Evolutionary conservation across 495 filamentous ascomycete species (phyloP).

Genomic region (Rhypophila decipiens): DNA sequence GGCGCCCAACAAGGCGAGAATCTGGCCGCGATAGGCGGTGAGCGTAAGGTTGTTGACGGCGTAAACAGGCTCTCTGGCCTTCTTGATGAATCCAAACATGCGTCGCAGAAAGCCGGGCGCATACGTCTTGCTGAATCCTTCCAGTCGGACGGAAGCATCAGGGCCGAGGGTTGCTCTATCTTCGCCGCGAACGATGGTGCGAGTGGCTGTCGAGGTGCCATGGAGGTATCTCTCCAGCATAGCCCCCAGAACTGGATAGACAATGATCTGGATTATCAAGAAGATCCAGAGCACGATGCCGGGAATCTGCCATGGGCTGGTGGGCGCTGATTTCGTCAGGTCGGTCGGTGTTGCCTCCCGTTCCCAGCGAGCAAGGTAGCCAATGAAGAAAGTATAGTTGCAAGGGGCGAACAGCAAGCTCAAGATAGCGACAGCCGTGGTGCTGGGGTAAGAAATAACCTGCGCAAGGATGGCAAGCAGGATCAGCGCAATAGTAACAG

Average conservation of each 20-base stretch:
- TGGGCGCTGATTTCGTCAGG: constrained; percentile 49
- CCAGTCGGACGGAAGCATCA: constrained; percentile 55
- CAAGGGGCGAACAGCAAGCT: constrained; percentile 69
- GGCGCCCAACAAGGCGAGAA: constrained; percentile 73
- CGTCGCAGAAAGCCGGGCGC: constrained; percentile 55
- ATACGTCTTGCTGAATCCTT: constrained; percentile 69
- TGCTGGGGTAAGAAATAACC: constrained; percentile 48
- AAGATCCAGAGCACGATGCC: constrained; percentile 65
- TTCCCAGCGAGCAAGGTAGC: constrained; percentile 64
- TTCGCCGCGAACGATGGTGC: constrained; percentile 41
- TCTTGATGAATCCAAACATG: constrained; percentile 48
- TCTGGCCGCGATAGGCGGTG: constrained; percentile 63
- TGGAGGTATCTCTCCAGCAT: constrained; percentile 67
- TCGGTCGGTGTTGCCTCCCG: constrained; percentile 46
- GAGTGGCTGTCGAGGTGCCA: constrained; percentile 60
- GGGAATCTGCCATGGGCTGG: constrained; percentile 55
- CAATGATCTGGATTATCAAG: constrained; percentile 63
- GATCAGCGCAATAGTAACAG: constrained; percentile 56
- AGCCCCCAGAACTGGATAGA: constrained; percentile 64
- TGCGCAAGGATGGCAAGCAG: constrained; percentile 65
- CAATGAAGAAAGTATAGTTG: constrained; percentile 69
- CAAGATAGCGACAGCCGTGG: constrained; percentile 54
- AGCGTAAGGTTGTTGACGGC: constrained; percentile 68
- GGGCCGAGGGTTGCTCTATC: constrained; percentile 25
- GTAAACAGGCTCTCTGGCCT: constrained; percentile 54